Percentiles rank a stretch among this genome's conserved stretches.
phyloP scores from a whole-genome alignment of 306 rosid species.

The Medicago arabica region DNA sequence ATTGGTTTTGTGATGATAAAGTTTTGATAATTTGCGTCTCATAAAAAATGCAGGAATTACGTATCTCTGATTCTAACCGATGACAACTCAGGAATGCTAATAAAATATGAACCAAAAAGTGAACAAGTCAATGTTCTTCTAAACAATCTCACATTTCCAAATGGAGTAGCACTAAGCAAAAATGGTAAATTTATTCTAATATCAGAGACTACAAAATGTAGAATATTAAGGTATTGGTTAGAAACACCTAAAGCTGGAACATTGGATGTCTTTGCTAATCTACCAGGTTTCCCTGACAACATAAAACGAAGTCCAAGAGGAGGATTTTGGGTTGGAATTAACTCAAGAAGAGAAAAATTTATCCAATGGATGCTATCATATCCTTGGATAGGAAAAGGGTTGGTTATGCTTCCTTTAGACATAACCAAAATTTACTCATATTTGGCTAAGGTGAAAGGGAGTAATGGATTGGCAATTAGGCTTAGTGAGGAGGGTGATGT shows the following conservation, averaged over 20 bases:
- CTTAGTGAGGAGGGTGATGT: constrained; percentile 67
- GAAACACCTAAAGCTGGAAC: constrained; percentile 57
- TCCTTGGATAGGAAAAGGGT: constrained; percentile 55
- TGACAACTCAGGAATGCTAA: constrained; percentile 67
- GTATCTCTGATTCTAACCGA: constrained; percentile 56
- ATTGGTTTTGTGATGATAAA: too few species aligned
- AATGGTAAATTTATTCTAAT: constrained; percentile 59
- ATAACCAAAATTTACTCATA: constrained; percentile 48
- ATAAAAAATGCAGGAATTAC: constrained; percentile 60
- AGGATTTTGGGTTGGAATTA: constrained; percentile 83
- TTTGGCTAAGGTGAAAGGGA: constrained; percentile 55
- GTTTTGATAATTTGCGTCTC: not conserved
- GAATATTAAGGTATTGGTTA: constrained; percentile 74
- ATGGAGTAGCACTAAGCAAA: constrained; percentile 73
- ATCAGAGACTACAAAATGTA: constrained; percentile 62
- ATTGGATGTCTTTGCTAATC: constrained; percentile 54
- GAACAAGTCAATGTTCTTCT: constrained; percentile 53
- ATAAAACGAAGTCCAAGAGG: constrained; percentile 70
- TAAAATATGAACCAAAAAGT: constrained; percentile 70
- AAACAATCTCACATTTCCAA: constrained; percentile 65
- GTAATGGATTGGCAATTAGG: constrained; percentile 64
- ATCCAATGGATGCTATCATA: constrained; percentile 53
- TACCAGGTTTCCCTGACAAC: constrained; percentile 89
- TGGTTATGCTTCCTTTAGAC: constrained; percentile 60
- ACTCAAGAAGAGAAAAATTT: constrained; percentile 53